phyloP scores from a whole-genome alignment of 768 basidiomycete genomes.

The Boletus vermiculosoides region DNA sequence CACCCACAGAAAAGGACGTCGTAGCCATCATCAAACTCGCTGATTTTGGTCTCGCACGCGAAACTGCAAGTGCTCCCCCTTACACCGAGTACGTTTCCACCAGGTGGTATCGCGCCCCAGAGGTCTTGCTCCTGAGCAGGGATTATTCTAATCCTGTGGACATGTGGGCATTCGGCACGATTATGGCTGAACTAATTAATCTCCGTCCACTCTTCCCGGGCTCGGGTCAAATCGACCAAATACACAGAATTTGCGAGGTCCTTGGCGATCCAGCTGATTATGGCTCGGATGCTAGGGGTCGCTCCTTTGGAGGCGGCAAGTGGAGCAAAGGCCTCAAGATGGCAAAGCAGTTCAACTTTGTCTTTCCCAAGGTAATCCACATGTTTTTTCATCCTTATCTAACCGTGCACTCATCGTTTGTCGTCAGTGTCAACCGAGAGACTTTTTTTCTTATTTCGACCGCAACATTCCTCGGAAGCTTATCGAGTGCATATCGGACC shows the following conservation, averaged over 20 bases:
- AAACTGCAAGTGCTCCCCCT: constrained; percentile 83
- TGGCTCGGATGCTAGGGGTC: constrained; percentile 68
- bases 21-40: constrained; percentile 96
- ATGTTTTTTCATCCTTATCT: neutral
- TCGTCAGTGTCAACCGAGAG: constrained; percentile 58
- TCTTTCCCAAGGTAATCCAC: constrained; percentile 75
- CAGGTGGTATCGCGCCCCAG: constrained; percentile 99
- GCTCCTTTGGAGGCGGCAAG: constrained; percentile 77
- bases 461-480: constrained; percentile 73
- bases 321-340: constrained; percentile 87
- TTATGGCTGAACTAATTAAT: constrained; percentile 96
- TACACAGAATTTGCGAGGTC: constrained; percentile 86
- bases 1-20: constrained; percentile 86
- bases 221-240: constrained; percentile 88
- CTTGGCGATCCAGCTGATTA: constrained; percentile 91
- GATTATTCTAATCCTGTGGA: constrained; percentile 98
- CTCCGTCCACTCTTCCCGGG: constrained; percentile 95
- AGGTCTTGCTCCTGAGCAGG: constrained; percentile 86
- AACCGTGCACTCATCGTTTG: constrained; percentile 4
- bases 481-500: constrained; percentile 87
- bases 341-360: constrained; percentile 82
- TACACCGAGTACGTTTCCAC: constrained; percentile 99
- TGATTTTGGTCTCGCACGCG: constrained; percentile 95
- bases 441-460: constrained; percentile 75
- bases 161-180: constrained; percentile 99